Base-by-base conservation (phyloP, 257 asterid species). In the Solanum chiquidenum region DNA sequence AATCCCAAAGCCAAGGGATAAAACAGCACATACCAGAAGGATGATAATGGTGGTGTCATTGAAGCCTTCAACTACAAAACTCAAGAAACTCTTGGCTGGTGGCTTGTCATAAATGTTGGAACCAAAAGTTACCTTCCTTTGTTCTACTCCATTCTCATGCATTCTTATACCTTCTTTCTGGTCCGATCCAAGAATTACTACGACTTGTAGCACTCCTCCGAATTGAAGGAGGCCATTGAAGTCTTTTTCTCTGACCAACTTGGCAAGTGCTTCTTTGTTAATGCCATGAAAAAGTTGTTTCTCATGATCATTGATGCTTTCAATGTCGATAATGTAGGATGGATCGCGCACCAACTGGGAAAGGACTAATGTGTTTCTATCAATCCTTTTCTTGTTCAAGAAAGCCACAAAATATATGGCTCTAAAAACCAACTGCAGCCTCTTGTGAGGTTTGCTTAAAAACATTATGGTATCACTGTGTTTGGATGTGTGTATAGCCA, bases 1-100 rank as follows among this genome's bases (percentile, higher is more conserved):
- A 38, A 84, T 83, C 21, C 87, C 90, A 29, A 88, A 88, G 2
- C 68, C 60, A 58, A 83, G 88, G 29, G 90, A 84, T 2, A 88
- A 35, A 52, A 84, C 83, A 7, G 87, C 71, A 25, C 90, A 88
- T 8, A 58, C 64, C 18, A 88, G 71, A 52, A 88, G 87, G 38
- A 73, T 55, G 44, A 84, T 29, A 68, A 88, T 88, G 2, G 62
- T 88, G 35, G 90, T 44, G 52, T 88, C 90, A 58, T 84, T 84
- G 85, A 73, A 83, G 5, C 80, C 88, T 55, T 88, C 85, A n/a
- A 88, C 31, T 11, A 83, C 46, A 73, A 84, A 88, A 29, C 85
- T 69, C 33, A 83, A 34, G 29, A 88, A 49, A 38, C 79, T 37
- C 64, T 72, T 83, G 49, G 87, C 69, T 52, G 55, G 46, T 58